These are phyloP conservation scores for Scenedesmus sp. DNA, from an alignment of 163 green algal species.

Conservation along the genomic window DNA sequence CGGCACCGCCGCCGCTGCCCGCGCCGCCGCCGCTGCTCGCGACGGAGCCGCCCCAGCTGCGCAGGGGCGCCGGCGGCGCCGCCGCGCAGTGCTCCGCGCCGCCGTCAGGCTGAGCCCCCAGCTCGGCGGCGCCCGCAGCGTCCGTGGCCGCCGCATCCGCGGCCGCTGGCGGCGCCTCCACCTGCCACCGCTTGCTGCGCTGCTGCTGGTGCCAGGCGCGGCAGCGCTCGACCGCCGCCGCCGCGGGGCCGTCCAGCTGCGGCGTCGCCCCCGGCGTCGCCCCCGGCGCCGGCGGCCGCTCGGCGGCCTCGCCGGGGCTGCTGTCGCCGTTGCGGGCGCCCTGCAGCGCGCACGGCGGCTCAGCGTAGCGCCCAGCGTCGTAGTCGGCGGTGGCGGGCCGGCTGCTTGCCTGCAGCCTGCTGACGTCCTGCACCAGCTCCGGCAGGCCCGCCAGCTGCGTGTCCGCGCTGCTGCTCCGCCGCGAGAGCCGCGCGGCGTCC, in stretches of 20 bases:
- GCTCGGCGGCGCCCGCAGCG: not conserved
- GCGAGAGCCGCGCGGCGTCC: too few species aligned
- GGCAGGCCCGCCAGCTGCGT: conserved; percentile 11
- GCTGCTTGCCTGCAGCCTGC: conserved; percentile 5
- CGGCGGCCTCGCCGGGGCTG: not conserved
- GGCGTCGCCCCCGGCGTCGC: too few species aligned
- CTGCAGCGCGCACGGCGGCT: not conserved
- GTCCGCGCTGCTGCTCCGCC: not conserved
- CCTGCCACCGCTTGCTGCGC: not conserved
- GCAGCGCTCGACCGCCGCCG: too few species aligned
- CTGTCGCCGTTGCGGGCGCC: not conserved
- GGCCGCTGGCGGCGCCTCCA: not conserved
- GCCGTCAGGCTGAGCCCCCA: not conserved
- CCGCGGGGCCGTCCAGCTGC: too few species aligned
- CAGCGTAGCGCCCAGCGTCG: not conserved
- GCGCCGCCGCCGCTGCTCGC: too few species aligned
- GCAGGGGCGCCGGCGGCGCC: not conserved
- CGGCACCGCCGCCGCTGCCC: too few species aligned
- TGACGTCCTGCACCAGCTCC: conserved; percentile 37
- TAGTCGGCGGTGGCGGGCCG: conserved; percentile 1
- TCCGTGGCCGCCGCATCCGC: not conserved
- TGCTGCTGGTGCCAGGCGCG: conserved; percentile 30
- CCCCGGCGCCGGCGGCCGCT: too few species aligned
- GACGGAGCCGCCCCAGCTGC: too few species aligned
- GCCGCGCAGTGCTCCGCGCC: not conserved